Percentiles rank a stretch among this genome's conserved stretches.
These are phyloP conservation scores for Aspergillus tanneri DNA, from an alignment of 2,329 filamentous ascomycete species.

Conservation along the genomic window DNA sequence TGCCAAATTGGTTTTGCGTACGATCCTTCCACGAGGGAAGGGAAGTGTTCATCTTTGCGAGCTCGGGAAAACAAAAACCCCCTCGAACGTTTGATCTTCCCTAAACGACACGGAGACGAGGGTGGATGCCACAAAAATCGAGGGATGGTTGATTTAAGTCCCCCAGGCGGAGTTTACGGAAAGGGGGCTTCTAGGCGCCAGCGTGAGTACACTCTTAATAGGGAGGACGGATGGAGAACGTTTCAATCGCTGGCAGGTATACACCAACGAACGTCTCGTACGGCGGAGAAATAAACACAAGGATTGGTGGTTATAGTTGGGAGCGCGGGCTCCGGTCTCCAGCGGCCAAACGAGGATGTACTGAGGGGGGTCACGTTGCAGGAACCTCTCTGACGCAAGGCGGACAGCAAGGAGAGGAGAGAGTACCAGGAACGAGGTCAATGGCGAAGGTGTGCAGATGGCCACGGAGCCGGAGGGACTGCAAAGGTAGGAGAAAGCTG, in stretches of 20 bases:
- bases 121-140: not conserved
- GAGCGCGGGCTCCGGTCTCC: slow-evolving; percentile 24
- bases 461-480: slow-evolving; percentile 26
- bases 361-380: slow-evolving; percentile 29
- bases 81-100: slow-evolving; percentile 1
- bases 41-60: slow-evolving; percentile 36
- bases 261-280: slow-evolving; percentile 10
- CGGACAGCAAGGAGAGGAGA: slow-evolving; percentile 26
- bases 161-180: slow-evolving; percentile 13
- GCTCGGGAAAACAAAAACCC: slow-evolving; percentile 23
- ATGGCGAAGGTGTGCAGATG: slow-evolving; percentile 20
- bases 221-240: slow-evolving; percentile 9
- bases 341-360: slow-evolving; percentile 25
- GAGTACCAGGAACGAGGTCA: slow-evolving; percentile 20
- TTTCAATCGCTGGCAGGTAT: slow-evolving; percentile 17
- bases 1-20: slow-evolving; percentile 44
- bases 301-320: slow-evolving; percentile 8
- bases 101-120: not conserved
- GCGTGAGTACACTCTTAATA: slow-evolving; percentile 13
- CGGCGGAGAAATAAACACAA: slow-evolving; percentile 16
- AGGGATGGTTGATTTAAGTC: slow-evolving; percentile 1
- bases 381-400: slow-evolving; percentile 32
- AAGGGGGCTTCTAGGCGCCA: slow-evolving; percentile 23
- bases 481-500: slow-evolving; percentile 16
- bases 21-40: slow-evolving; percentile 50